These are phyloP conservation scores for Sclerotiophoma versabilis DNA, from an alignment of 2,329 filamentous ascomycete genomes.

Conservation along the genomic window DNA sequence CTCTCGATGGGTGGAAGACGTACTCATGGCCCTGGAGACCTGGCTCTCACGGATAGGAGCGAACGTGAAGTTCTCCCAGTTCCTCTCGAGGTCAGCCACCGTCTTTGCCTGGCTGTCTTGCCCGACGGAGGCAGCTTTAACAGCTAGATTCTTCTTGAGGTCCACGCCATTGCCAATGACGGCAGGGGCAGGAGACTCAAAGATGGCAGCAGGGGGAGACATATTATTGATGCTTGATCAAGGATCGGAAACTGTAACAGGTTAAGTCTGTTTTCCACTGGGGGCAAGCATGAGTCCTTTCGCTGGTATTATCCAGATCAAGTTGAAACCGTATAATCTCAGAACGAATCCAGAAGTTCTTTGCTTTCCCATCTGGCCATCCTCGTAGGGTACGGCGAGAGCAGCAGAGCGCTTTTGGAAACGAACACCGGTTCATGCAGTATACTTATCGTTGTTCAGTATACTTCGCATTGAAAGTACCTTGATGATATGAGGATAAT, in stretches of 20 bases:
- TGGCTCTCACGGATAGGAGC: constrained; percentile 88
- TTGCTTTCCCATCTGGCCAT: constrained; percentile 3
- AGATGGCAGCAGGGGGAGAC: constrained; percentile 76
- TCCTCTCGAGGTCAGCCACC: constrained; percentile 71
- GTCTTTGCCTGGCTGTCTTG: constrained; percentile 61
- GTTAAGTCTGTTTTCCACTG: constrained; percentile 41
- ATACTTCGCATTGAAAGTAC: constrained; percentile 50
- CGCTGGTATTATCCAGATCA: constrained; percentile 99
- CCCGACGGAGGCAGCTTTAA: constrained; percentile 54
- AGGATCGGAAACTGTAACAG: constrained; percentile 39
- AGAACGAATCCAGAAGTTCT: constrained; percentile 58
- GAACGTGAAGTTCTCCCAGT: constrained; percentile 85
- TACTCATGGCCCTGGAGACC: constrained; percentile 87
- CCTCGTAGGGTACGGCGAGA: background rate
- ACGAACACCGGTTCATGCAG: constrained; percentile 54
- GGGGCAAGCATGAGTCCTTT: constrained; percentile 90
- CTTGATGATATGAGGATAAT: constrained; percentile 48
- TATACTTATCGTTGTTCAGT: constrained; percentile 46
- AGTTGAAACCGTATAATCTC: constrained; percentile 95
- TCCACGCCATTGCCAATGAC: constrained; percentile 32
- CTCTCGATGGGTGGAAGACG: background rate
- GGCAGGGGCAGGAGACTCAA: constrained; percentile 66
- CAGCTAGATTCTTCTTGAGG: constrained; percentile 53
- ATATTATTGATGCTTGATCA: constrained; percentile 57
- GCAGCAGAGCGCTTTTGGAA: constrained; percentile 22